phyloP scores from a whole-genome alignment of 345 rosid species.

The Heritiera littoralis region DNA sequence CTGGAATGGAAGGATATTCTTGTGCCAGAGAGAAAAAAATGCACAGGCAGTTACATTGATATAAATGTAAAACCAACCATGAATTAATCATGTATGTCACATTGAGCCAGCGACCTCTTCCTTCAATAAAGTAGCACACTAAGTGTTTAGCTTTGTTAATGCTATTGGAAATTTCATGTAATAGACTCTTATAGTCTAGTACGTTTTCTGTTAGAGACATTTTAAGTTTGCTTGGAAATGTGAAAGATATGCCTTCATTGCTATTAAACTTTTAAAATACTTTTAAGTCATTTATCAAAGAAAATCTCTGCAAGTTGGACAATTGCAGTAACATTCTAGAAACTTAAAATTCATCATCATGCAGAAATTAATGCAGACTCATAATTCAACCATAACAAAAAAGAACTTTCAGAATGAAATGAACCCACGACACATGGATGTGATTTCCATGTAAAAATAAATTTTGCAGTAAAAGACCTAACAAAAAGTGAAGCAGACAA shows the following conservation, averaged over 20 bases:
- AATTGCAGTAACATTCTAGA: not conserved
- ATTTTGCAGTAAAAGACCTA: not conserved
- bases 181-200: not conserved
- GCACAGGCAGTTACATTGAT: not conserved
- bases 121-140: not conserved
- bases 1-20: not conserved
- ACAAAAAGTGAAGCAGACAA: not conserved
- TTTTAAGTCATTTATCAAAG: not conserved
- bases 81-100: not conserved
- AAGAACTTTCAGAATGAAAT: constrained; percentile 12
- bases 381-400: not conserved
- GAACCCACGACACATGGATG: not conserved
- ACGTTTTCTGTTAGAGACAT: not conserved
- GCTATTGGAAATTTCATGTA: not conserved
- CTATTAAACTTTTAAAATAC: constrained; percentile 5
- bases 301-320: not conserved
- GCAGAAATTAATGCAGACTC: constrained; percentile 7
- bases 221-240: constrained; percentile 2
- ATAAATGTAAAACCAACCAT: not conserved
- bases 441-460: not conserved
- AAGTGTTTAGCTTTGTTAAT: not conserved
- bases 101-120: not conserved
- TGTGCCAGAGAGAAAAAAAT: not conserved
- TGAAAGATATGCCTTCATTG: not conserved
- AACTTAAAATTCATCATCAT: not conserved